Base-by-base conservation (phyloP, 2,329 filamentous ascomycete genomes). In the Verticillium alfalfae region DNA sequence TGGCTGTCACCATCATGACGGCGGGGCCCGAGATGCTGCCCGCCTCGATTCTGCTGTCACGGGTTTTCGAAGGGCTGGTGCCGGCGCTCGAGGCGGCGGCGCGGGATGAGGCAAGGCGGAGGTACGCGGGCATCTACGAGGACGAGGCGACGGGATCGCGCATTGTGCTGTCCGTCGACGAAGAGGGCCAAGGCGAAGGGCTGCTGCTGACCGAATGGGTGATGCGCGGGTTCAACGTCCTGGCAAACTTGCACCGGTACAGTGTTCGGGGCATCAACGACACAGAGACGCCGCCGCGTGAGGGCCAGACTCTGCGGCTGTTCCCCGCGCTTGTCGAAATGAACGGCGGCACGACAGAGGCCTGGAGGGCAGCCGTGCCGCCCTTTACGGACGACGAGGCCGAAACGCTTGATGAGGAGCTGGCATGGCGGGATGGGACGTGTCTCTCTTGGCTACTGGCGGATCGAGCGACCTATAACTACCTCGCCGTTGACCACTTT, bases 1-100 rank as follows among this genome's bases (percentile, higher is more conserved):
- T 81, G 7, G 76, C 75, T 36, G 67, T 80, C 59, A 72, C 73
- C 5, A 66, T 82, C 12, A 66, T 83, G 57, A 70, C 70, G 0
- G 75, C 73, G 10, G 73, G 72, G 2, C 58, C 59, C 15, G 69
- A 71, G 56, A 34, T 59, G 16, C 9, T 9, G 5, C 15, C 39
- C 6, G 1, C 5, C 15, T 3, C 15, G 16, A 45, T 45, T 2
- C 63, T 58, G 58, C 16, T 64, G 45, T 59, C 58, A 36, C 60
- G 36, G 5, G 34, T 79, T 1, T 59, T 79, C 10, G 64, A 71
- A 39, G 62, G 63, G 0, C 64, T 82, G 0, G 61, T 81, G 0
- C 77, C 77, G 0, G 78, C 75, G 0, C 62, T 82, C 8, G 79
- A 82, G 45, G 67, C 73, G 26, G 78, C 77, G 1, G 73, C 77